Percentiles rank a stretch among this genome's conserved stretches.
phyloP scores from a whole-genome alignment of 148 eudicot species.

The Chenopodium album region DNA sequence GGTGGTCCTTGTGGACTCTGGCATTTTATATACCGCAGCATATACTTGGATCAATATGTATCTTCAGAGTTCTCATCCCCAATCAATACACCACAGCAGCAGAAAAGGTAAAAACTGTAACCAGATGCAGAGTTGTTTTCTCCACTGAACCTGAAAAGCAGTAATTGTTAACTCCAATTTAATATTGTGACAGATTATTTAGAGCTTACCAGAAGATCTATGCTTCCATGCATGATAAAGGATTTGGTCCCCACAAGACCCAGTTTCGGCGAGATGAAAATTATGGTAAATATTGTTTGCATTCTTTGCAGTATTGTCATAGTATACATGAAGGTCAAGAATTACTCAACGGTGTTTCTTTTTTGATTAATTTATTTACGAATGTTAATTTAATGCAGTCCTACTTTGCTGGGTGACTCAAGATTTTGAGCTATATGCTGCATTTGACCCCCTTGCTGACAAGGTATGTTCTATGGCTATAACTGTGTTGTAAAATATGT shows the following conservation, averaged over 20 bases:
- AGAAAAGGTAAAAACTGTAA: conserved; percentile 62
- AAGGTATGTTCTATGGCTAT: conserved; percentile 47
- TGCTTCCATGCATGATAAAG: conserved; percentile 88
- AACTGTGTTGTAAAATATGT: neutral
- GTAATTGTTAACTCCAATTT: neutral
- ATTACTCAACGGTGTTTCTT: conserved; percentile 1
- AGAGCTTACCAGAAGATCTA: conserved; percentile 88
- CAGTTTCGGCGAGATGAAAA: conserved; percentile 94
- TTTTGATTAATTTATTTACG: conserved; percentile 13
- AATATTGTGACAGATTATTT: conserved; percentile 55
- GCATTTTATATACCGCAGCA: conserved; percentile 92
- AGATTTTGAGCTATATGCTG: conserved; percentile 96
- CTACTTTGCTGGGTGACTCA: conserved; percentile 97
- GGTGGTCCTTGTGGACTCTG: conserved; percentile 97
- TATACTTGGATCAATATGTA: conserved; percentile 84
- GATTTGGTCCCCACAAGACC: conserved; percentile 85
- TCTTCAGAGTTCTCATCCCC: conserved; percentile 92
- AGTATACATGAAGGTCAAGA: neutral
- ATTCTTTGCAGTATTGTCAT: neutral
- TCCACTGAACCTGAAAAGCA: conserved; percentile 4
- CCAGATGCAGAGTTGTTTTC: conserved; percentile 1
- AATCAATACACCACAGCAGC: conserved; percentile 65
- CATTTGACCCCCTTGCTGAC: conserved; percentile 97
- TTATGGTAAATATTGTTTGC: conserved; percentile 53
- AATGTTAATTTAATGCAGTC: conserved; percentile 47